Conservation (phyloP, 495 filamentous ascomycete species). For the Tuber borchii region DNA sequence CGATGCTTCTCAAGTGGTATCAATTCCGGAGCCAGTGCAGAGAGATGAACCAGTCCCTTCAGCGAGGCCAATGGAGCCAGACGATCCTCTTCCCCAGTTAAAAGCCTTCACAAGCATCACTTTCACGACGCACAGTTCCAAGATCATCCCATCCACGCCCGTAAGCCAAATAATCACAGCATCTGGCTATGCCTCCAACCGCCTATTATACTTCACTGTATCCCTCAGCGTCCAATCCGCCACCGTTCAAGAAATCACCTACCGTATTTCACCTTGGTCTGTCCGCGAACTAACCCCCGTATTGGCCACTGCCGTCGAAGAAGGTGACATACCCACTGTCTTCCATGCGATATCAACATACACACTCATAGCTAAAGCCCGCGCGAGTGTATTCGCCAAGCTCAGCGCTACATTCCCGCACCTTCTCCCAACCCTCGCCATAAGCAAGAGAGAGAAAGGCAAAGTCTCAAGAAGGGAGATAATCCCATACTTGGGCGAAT, state of each 20-base stretch:
- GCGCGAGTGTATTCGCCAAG: constrained; percentile 24
- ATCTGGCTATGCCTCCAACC: constrained; percentile 20
- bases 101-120: constrained; percentile 31
- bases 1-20: constrained; percentile 24
- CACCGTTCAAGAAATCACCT: constrained; percentile 1
- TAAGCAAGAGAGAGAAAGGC: background rate
- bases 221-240: constrained; percentile 12
- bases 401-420: constrained; percentile 20
- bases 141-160: constrained; percentile 1
- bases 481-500: constrained; percentile 19
- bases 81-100: constrained; percentile 20
- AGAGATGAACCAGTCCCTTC: constrained; percentile 19
- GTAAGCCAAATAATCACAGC: constrained; percentile 20
- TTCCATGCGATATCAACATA: constrained; percentile 35
- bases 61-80: constrained; percentile 14
- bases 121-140: constrained; percentile 21
- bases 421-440: constrained; percentile 18
- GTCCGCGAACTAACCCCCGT: constrained; percentile 20
- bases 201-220: constrained; percentile 28
- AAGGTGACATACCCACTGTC: constrained; percentile 17
- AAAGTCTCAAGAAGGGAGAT: constrained; percentile 16
- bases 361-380: constrained; percentile 17
- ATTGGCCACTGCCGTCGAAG: constrained; percentile 4
- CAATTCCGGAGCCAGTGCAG: background rate
- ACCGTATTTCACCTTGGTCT: constrained; percentile 26